Conservation (phyloP, 2,329 filamentous ascomycete genomes). For the Colletotrichum liriopes region DNA sequence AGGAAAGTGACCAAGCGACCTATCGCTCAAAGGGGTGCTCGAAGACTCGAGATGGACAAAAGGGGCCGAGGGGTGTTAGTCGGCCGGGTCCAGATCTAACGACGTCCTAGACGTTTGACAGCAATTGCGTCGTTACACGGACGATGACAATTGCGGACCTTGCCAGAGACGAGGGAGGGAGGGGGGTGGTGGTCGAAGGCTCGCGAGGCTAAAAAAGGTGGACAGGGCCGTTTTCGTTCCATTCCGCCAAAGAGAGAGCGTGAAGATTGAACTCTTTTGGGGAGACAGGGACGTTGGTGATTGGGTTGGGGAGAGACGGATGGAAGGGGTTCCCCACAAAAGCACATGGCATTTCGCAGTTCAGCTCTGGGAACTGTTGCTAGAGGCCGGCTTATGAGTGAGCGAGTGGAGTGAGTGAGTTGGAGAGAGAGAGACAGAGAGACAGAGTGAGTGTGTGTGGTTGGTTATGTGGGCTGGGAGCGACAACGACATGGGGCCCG, state of each 20-base stretch:
- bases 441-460: not conserved
- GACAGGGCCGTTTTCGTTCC: slow-evolving; percentile 24
- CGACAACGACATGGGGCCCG: slow-evolving; percentile 32
- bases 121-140: slow-evolving; percentile 6
- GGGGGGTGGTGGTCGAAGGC: not conserved
- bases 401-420: too few relatives aligned
- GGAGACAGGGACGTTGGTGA: not conserved
- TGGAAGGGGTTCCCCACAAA: slow-evolving; percentile 18
- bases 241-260: slow-evolving; percentile 8
- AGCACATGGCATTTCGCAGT: slow-evolving; percentile 32
- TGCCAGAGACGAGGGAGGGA: too few relatives aligned
- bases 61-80: slow-evolving; percentile 13
- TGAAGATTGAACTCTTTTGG: not conserved
- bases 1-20: slow-evolving; percentile 12
- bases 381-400: not conserved
- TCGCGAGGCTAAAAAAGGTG: slow-evolving; percentile 18
- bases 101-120: slow-evolving; percentile 6
- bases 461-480: not conserved
- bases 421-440: not conserved
- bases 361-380: not conserved
- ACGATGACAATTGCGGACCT: not conserved
- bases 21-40: not conserved
- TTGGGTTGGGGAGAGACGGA: not conserved
- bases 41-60: not conserved
- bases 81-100: slow-evolving; percentile 16